Evolutionary conservation across 768 basidiomycete genomes (phyloP), one percentile per base, ranked within the genome.

Genomic region (Boletus edulis): DNA sequence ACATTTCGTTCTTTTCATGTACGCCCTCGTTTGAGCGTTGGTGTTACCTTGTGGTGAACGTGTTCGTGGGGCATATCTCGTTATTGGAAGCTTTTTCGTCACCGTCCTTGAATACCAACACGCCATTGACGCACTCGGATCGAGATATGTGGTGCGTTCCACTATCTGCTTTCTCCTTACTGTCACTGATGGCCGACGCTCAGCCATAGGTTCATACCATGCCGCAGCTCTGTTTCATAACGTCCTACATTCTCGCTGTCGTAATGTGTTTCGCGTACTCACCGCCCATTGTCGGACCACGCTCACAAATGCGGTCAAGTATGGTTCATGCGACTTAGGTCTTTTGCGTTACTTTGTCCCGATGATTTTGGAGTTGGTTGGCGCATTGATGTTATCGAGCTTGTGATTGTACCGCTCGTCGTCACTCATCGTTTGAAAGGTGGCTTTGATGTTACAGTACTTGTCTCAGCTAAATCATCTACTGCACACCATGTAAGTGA

Each of bases 1-100:
- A 0, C 94, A 98, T 73, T 99, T 99, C 63, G 81, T 96, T 38
- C 75, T 98, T 45, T 99, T 98, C 80, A 88, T 98, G 92, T 91
- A 58, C 52, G 86, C 72, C 8, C 8, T 48, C 10, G 5, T 34
- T 38, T 6, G 10, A 29, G 35, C 14, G 12, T 43, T 9, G 27
- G 8, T 32, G 13, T 6, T 18, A 32, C 39, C 39, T n/a, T 31
- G 38, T n/a, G 27, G 3, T n/a, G 10, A 48, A 39, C 34, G 1
- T 10, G 7, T 51, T 46, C 12, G 14, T 43, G 94, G 93, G 83
- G 76, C 78, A 29, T 97, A 96, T 71, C 84, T 98, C 38, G 84
- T 89, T 20, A 53, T 93, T 3, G 77, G 85, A 1, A 83, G 89
- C 15, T 80, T 84, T 53, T 84, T 76, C 56, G 83, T 86, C 46